A percentile compares a stretch with the other conserved stretches of the same genome.
Conservation (phyloP, 768 basidiomycete genomes). For the Suillus subaureus region DNA sequence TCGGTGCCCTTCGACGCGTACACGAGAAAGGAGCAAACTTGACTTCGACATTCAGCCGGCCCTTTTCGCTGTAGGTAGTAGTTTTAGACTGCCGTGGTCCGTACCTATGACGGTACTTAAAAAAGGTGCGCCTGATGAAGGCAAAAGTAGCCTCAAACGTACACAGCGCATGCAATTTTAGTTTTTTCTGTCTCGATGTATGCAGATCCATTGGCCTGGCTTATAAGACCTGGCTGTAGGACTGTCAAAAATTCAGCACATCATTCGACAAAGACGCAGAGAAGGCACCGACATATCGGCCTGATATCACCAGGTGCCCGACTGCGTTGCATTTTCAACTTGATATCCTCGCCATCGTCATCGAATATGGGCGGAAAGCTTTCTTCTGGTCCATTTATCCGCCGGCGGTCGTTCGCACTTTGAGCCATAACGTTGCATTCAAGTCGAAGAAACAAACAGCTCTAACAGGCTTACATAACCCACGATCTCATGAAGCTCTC, state of each 20-base stretch:
- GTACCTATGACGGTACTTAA: constrained; percentile 49
- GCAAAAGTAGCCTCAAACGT: constrained; percentile 33
- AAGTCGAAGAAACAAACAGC: not conserved
- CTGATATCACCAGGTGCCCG: constrained; percentile 68
- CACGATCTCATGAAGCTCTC: constrained; percentile 76
- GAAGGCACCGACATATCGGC: constrained; percentile 68
- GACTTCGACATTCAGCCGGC: constrained; percentile 90
- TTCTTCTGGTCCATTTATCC: constrained; percentile 90
- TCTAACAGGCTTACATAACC: constrained; percentile 25
- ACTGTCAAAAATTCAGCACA: constrained; percentile 47
- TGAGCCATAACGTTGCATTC: constrained; percentile 44
- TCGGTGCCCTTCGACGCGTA: constrained; percentile 71
- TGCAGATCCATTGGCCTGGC: constrained; percentile 93
- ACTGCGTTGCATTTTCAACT: constrained; percentile 35
- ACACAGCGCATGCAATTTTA: constrained; percentile 98
- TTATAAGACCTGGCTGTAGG: constrained; percentile 86
- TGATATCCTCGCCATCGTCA: constrained; percentile 34
- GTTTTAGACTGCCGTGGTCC: constrained; percentile 86
- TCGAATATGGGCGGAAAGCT: constrained; percentile 66
- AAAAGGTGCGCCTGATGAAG: constrained; percentile 11
- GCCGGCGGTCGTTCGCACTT: constrained; percentile 75
- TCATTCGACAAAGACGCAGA: constrained; percentile 10
- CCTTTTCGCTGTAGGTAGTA: constrained; percentile 81
- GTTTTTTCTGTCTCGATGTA: constrained; percentile 92
- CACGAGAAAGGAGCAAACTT: constrained; percentile 97